A percentile compares a stretch with the other conserved stretches of the same genome.
These are phyloP conservation scores for Amaranthus palmeri DNA, from an alignment of 148 eudicot genomes.

Conservation along the genomic window DNA sequence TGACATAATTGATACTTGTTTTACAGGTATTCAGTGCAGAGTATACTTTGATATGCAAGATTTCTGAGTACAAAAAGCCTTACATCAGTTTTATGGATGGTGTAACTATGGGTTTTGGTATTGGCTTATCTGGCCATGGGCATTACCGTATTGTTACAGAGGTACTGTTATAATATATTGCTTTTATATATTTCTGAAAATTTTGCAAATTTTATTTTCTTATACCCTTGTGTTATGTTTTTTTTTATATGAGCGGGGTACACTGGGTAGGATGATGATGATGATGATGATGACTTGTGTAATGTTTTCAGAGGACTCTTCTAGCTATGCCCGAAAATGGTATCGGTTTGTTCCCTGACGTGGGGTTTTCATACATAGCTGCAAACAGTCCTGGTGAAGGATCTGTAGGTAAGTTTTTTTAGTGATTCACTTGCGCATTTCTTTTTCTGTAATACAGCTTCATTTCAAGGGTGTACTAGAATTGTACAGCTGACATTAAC, in stretches of 20 bases:
- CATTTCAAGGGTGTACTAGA: too few relatives aligned
- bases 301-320: slow-evolving; percentile 61
- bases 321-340: slow-evolving; percentile 99
- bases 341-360: slow-evolving; percentile 97
- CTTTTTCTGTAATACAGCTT: too few relatives aligned
- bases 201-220: slow-evolving; percentile 1
- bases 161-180: slow-evolving; percentile 33
- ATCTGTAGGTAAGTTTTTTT: slow-evolving; percentile 60
- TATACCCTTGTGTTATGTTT: neutral
- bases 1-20: too few relatives aligned
- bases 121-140: slow-evolving; percentile 97
- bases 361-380: slow-evolving; percentile 90
- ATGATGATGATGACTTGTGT: too few relatives aligned
- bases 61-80: slow-evolving; percentile 78
- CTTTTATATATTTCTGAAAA: neutral
- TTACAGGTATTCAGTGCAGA: slow-evolving; percentile 82
- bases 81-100: slow-evolving; percentile 96
- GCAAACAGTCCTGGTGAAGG: slow-evolving; percentile 93
- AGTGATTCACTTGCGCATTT: neutral
- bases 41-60: slow-evolving; percentile 89
- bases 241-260: too few relatives aligned
- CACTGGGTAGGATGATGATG: too few relatives aligned
- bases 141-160: slow-evolving; percentile 84
- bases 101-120: slow-evolving; percentile 95
- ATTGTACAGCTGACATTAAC: too few relatives aligned